phyloP scores from a whole-genome alignment of 108 stramenopile genomes.

The Schizochytrium sp. region DNA sequence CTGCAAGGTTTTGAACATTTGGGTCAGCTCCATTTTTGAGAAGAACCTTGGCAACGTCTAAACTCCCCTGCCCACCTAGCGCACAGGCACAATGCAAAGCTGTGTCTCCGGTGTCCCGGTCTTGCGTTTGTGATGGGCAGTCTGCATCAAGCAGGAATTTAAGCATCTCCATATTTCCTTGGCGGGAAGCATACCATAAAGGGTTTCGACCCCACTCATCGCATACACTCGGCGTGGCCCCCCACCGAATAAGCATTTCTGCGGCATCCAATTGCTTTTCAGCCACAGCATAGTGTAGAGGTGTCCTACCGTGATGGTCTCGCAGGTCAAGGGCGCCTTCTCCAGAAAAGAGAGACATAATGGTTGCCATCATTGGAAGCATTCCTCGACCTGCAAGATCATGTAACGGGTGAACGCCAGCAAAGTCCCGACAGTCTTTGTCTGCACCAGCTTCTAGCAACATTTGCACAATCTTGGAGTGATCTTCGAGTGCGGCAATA shows the following conservation, averaged over 20 bases:
- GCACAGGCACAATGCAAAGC: slow-evolving; percentile 39
- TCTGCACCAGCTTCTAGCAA: neutral
- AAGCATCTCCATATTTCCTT: slow-evolving; percentile 2
- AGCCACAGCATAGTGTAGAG: slow-evolving; percentile 28
- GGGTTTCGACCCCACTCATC: neutral
- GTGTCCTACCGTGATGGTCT: neutral
- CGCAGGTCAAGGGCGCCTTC: slow-evolving; percentile 45
- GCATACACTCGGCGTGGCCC: slow-evolving; percentile 26
- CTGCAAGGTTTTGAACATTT: slow-evolving; percentile 8
- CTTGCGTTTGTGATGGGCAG: neutral
- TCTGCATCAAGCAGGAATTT: slow-evolving; percentile 41
- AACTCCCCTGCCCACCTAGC: neutral
- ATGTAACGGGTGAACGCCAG: slow-evolving; percentile 7
- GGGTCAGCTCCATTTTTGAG: slow-evolving; percentile 4
- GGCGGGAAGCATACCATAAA: slow-evolving; percentile 7
- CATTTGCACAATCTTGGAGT: neutral
- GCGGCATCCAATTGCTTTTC: neutral
- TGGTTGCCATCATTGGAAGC: slow-evolving; percentile 23
- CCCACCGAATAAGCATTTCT: slow-evolving; percentile 39
- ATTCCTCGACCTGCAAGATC: slow-evolving; percentile 3
- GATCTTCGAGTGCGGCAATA: slow-evolving; percentile 39
- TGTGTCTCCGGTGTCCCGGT: slow-evolving; percentile 3
- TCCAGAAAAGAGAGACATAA: neutral
- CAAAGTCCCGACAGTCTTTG: neutral
- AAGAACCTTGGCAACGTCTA: neutral